Conservation (phyloP, 352 stramenopile species). For the Peronospora belbahrii region DNA sequence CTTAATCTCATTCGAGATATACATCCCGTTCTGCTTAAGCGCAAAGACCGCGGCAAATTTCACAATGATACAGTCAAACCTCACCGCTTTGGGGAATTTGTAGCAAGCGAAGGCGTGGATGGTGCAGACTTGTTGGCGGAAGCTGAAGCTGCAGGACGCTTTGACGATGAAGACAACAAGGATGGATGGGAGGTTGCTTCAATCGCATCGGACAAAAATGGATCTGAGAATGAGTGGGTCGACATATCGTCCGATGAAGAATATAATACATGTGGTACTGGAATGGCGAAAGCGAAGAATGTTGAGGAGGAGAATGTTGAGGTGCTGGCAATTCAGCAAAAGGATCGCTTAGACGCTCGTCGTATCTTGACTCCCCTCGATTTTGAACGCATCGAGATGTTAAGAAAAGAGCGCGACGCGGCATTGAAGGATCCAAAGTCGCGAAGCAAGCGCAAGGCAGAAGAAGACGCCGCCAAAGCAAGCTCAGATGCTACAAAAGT, state of each 20-base stretch:
- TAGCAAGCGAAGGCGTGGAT: slow-evolving; percentile 90
- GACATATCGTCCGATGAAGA: slow-evolving; percentile 60
- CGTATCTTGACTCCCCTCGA: slow-evolving; percentile 86
- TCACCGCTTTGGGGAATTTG: slow-evolving; percentile 87
- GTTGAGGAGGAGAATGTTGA: slow-evolving; percentile 46
- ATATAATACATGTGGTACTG: slow-evolving; percentile 33
- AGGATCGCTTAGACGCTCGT: slow-evolving; percentile 77
- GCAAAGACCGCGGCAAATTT: slow-evolving; percentile 93
- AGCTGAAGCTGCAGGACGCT: slow-evolving; percentile 57
- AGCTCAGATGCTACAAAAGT: slow-evolving; percentile 58
- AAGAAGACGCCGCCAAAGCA: slow-evolving; percentile 47
- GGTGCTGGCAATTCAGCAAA: slow-evolving; percentile 35
- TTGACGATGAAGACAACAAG: slow-evolving; percentile 75
- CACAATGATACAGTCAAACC: slow-evolving; percentile 79
- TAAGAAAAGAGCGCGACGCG: slow-evolving; percentile 84
- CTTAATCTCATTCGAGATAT: slow-evolving; percentile 96
- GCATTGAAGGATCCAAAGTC: slow-evolving; percentile 76
- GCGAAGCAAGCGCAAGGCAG: slow-evolving; percentile 73
- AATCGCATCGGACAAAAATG: slow-evolving; percentile 54
- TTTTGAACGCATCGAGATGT: slow-evolving; percentile 86
- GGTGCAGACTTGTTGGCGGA: slow-evolving; percentile 92
- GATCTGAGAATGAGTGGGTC: slow-evolving; percentile 66
- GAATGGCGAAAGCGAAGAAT: slow-evolving; percentile 39
- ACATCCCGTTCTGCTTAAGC: slow-evolving; percentile 92
- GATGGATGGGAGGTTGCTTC: slow-evolving; percentile 79